Conservation (phyloP, 2,329 filamentous ascomycete genomes). For the Hypoxylon rubiginosum region DNA sequence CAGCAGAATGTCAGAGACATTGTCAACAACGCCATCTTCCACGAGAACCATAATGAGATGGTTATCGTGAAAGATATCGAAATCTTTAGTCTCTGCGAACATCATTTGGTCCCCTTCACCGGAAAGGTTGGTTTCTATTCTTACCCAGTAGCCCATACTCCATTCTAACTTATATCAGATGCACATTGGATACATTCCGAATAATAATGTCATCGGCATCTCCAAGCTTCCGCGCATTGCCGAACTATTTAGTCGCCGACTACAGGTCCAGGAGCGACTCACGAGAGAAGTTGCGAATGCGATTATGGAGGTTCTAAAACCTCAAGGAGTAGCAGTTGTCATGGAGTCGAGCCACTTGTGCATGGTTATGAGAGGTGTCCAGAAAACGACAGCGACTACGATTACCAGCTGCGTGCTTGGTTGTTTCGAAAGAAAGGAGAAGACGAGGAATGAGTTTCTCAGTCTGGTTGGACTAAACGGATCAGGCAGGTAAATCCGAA, state of each 20-base stretch:
- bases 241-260: slow-evolving; percentile 93
- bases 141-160: slow-evolving; percentile 24
- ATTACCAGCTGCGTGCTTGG: slow-evolving; percentile 99
- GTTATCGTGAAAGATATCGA: slow-evolving; percentile 99
- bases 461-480: slow-evolving; percentile 78
- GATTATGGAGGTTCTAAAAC: slow-evolving; percentile 91
- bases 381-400: slow-evolving; percentile 88
- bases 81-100: slow-evolving; percentile 93
- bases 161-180: slow-evolving; percentile 69
- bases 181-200: slow-evolving; percentile 98
- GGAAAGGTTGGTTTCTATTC: slow-evolving; percentile 80
- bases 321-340: slow-evolving; percentile 94
- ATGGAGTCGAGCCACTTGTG: slow-evolving; percentile 98
- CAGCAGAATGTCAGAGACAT: slow-evolving; percentile 93
- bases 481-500: slow-evolving; percentile 36
- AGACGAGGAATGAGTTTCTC: slow-evolving; percentile 95
- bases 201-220: slow-evolving; percentile 88
- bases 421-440: slow-evolving; percentile 90
- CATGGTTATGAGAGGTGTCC: slow-evolving; percentile 99
- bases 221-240: slow-evolving; percentile 96
- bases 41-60: slow-evolving; percentile 96
- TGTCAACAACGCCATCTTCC: slow-evolving; percentile 93
- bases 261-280: slow-evolving; percentile 96
- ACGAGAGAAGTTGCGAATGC: slow-evolving; percentile 97
- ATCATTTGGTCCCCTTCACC: slow-evolving; percentile 95